Evolutionary conservation across 441 rosid species (phyloP).

Genomic region (Jatropha multifida): DNA sequence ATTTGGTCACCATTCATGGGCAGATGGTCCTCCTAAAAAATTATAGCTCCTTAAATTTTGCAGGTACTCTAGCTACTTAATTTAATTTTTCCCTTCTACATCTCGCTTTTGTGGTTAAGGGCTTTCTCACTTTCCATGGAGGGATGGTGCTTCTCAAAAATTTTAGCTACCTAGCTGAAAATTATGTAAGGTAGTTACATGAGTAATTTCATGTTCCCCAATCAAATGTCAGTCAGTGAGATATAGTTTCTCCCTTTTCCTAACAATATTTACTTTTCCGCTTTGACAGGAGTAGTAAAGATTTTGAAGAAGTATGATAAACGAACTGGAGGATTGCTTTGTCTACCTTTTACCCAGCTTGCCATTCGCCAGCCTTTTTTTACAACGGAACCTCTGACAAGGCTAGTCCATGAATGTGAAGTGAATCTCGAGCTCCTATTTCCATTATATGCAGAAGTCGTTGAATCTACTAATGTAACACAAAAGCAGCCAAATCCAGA

Average conservation of each 20-base stretch:
- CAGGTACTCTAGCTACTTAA: slow-evolving; percentile 42
- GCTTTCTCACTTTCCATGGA: slow-evolving; percentile 15
- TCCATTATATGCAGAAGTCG: slow-evolving; percentile 84
- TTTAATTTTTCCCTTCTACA: slow-evolving; percentile 5
- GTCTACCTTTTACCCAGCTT: slow-evolving; percentile 75
- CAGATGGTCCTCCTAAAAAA: slow-evolving; percentile 97
- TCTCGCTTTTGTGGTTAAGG: slow-evolving; percentile 12
- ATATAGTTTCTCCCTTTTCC: slow-evolving; percentile 14
- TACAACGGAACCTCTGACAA: slow-evolving; percentile 73
- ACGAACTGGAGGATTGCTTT: slow-evolving; percentile 78
- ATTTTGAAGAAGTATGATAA: slow-evolving; percentile 90
- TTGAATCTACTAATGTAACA: slow-evolving; percentile 44
- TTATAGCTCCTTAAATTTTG: slow-evolving; percentile 91
- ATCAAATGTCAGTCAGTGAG: background rate
- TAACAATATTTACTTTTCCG: slow-evolving; percentile 26
- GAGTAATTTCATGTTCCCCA: background rate
- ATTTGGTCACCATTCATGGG: slow-evolving; percentile 88
- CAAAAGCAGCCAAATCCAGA: slow-evolving; percentile 29
- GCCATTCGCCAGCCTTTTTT: slow-evolving; percentile 91
- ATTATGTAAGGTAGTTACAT: background rate
- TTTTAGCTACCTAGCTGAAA: slow-evolving; percentile 15
- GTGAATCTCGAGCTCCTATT: slow-evolving; percentile 89
- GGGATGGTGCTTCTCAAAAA: slow-evolving; percentile 17
- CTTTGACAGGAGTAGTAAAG: slow-evolving; percentile 66
- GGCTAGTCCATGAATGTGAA: slow-evolving; percentile 87